phyloP scores from a whole-genome alignment of 2,329 filamentous ascomycete species.

The Epicoccum sorghinum region DNA sequence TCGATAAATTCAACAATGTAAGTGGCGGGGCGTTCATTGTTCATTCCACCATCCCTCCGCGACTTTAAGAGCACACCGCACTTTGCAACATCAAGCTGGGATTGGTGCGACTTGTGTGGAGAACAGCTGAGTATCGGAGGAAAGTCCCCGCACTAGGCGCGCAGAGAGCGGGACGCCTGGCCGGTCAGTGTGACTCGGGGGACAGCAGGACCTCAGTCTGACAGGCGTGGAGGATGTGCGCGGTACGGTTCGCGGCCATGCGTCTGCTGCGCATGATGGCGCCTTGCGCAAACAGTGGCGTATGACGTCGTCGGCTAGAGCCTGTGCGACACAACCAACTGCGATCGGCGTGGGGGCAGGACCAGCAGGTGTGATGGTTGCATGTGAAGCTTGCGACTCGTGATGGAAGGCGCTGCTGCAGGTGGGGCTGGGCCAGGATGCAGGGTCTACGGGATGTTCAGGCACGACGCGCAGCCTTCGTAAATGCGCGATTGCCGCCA shows the following conservation, averaged over 20 bases:
- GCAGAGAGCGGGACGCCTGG: constrained; percentile 7
- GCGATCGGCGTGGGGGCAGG: constrained; percentile 9
- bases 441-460: neutral
- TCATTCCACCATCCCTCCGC: constrained; percentile 16
- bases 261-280: constrained; percentile 11
- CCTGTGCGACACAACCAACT: constrained; percentile 2
- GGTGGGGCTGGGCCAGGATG: constrained; percentile 6
- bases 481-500: constrained; percentile 3
- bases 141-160: constrained; percentile 4
- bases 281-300: constrained; percentile 9
- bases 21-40: constrained; percentile 17
- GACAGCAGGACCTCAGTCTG: constrained; percentile 8
- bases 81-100: constrained; percentile 9
- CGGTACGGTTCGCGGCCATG: constrained; percentile 13
- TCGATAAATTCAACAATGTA: constrained; percentile 13
- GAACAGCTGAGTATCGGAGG: constrained; percentile 8
- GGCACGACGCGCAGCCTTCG: neutral
- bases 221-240: constrained; percentile 7
- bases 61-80: constrained; percentile 14
- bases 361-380: neutral
- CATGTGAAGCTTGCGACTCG: constrained; percentile 12
- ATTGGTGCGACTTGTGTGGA: constrained; percentile 13
- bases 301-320: constrained; percentile 9
- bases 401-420: constrained; percentile 4
- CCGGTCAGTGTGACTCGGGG: constrained; percentile 7